Percentiles rank a stretch among this genome's conserved stretches.
Evolutionary conservation across 495 filamentous ascomycete species (phyloP).

Genomic region (Penicillium ucsense): DNA sequence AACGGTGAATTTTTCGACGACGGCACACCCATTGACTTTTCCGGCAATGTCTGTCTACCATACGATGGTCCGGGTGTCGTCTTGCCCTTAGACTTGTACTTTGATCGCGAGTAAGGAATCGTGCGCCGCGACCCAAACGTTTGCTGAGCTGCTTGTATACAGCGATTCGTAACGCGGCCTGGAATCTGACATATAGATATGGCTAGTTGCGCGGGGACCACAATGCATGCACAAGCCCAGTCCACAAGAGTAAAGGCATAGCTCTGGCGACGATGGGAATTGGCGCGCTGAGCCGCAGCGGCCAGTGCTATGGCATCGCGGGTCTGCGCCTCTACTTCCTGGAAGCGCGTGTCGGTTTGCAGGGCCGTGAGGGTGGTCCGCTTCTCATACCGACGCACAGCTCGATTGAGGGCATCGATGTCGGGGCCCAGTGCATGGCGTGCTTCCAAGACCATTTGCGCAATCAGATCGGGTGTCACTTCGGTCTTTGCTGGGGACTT

Average conservation of each 20-base stretch:
- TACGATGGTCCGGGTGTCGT: background rate
- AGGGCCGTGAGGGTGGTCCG: slow-evolving; percentile 59
- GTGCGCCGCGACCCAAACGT: slow-evolving; percentile 4
- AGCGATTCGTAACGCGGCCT: slow-evolving; percentile 9
- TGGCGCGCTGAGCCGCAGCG: slow-evolving; percentile 55
- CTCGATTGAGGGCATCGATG: slow-evolving; percentile 80
- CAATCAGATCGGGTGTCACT: slow-evolving; percentile 21
- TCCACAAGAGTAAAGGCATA: slow-evolving; percentile 16
- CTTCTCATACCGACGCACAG: slow-evolving; percentile 91
- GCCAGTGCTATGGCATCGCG: slow-evolving; percentile 72
- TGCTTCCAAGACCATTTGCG: slow-evolving; percentile 50
- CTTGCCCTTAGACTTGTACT: background rate
- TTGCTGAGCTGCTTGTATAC: slow-evolving; percentile 7
- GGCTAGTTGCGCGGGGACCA: slow-evolving; percentile 20
- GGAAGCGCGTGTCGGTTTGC: slow-evolving; percentile 67
- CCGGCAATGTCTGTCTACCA: background rate
- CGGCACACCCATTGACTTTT: background rate
- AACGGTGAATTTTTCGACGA: background rate
- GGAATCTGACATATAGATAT: slow-evolving; percentile 19
- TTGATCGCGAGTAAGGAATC: slow-evolving; percentile 1
- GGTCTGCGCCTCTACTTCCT: slow-evolving; percentile 56
- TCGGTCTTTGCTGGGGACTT: slow-evolving; percentile 7
- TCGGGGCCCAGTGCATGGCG: slow-evolving; percentile 63
- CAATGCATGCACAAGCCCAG: slow-evolving; percentile 20
- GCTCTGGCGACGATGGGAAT: slow-evolving; percentile 6